These are phyloP conservation scores for Lactuca saligna DNA, from an alignment of 129 eudicot genomes.

Conservation along the genomic window DNA sequence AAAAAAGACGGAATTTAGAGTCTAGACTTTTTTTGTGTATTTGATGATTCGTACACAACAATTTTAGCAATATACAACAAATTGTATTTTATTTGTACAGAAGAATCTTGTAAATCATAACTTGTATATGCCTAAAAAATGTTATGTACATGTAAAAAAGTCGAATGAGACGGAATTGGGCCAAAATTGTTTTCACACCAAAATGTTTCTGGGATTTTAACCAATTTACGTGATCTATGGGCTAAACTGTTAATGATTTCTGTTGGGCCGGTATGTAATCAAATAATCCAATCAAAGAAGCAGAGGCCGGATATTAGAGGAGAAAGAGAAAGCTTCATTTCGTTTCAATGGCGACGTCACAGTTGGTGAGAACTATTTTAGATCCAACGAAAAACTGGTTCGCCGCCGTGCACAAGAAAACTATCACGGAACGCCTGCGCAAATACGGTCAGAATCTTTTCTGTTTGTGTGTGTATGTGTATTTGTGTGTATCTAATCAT, in stretches of 20 bases:
- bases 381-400: slow-evolving; percentile 50
- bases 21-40: too few species aligned
- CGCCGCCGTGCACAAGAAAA: slow-evolving; percentile 51
- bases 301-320: not conserved
- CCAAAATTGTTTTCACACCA: too few species aligned
- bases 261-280: not conserved
- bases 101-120: too few species aligned
- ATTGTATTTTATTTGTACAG: too few species aligned
- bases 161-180: too few species aligned
- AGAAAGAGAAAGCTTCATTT: not conserved
- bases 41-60: too few species aligned
- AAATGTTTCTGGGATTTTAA: too few species aligned
- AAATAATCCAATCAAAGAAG: not conserved
- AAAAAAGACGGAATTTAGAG: too few species aligned
- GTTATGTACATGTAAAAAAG: too few species aligned
- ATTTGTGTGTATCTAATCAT: not conserved
- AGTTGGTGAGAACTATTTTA: slow-evolving; percentile 33
- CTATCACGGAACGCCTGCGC: slow-evolving; percentile 43
- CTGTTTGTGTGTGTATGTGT: not conserved
- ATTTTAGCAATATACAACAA: too few species aligned
- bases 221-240: not conserved
- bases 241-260: not conserved
- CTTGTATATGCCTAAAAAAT: too few species aligned
- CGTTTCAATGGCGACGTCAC: slow-evolving; percentile 36
- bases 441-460: slow-evolving; percentile 36